phyloP scores from a whole-genome alignment of 2,329 filamentous ascomycete species.

The Thelonectria discophora region DNA sequence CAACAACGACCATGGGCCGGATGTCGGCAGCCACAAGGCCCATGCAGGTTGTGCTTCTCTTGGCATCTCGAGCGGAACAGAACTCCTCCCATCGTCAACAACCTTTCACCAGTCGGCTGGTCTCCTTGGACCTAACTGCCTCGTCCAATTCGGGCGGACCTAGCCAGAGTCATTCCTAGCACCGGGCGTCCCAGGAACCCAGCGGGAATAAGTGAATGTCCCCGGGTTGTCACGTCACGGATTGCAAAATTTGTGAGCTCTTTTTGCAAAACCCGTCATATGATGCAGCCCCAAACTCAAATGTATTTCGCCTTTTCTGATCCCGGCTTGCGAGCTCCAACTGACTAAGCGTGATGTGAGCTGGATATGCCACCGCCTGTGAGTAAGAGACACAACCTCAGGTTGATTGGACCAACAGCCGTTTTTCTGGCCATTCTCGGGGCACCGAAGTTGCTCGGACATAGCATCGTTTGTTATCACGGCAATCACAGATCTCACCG shows the following conservation, averaged over 20 bases:
- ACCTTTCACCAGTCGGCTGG: constrained; percentile 10
- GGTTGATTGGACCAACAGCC: constrained; percentile 6
- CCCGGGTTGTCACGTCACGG: not conserved
- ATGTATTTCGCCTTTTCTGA: not conserved
- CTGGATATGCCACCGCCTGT: not conserved
- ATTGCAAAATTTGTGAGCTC: constrained; percentile 1
- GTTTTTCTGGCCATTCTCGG: not conserved
- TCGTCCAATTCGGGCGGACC: not conserved
- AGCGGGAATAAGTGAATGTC: constrained; percentile 1
- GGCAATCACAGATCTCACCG: not conserved
- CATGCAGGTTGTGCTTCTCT: constrained; percentile 1
- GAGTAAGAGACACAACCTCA: constrained; percentile 11
- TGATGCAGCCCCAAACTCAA: constrained; percentile 11
- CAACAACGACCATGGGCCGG: not conserved
- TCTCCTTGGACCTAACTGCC: not conserved
- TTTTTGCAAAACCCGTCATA: not conserved
- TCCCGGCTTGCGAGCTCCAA: not conserved
- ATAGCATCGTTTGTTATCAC: constrained; percentile 8
- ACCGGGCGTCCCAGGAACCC: not conserved
- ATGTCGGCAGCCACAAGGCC: constrained; percentile 15
- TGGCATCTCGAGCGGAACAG: not conserved
- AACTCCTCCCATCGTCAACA: not conserved
- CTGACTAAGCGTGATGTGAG: not conserved
- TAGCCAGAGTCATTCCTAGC: not conserved
- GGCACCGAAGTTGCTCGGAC: not conserved